phyloP scores from a whole-genome alignment of 371 early-diverging fungal genomes.

The Mortierella sp. region DNA sequence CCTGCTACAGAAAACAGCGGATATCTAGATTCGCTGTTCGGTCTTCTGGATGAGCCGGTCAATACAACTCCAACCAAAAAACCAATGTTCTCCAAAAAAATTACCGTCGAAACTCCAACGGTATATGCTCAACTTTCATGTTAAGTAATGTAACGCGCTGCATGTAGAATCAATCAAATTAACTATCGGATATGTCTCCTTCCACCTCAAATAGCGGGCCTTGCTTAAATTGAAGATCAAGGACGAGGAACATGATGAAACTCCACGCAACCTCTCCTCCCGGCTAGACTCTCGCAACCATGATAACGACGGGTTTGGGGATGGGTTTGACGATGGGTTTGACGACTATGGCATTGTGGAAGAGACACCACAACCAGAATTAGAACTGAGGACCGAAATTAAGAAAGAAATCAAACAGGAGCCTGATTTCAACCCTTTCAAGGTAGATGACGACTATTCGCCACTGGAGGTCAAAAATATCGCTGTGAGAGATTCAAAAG shows the following conservation, averaged over 20 bases:
- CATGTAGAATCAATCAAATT: not conserved
- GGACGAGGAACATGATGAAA: slow-evolving; percentile 38
- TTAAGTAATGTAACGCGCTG: no score
- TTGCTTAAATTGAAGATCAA: not conserved
- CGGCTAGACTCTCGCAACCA: slow-evolving; percentile 11
- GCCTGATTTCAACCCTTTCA: slow-evolving; percentile 33
- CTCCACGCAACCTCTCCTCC: slow-evolving; percentile 15
- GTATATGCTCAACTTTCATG: slow-evolving; percentile 5
- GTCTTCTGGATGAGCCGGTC: slow-evolving; percentile 10
- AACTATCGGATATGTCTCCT: not conserved
- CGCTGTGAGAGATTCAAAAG: slow-evolving; percentile 14
- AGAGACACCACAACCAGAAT: slow-evolving; percentile 20
- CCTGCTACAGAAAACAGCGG: slow-evolving; percentile 3
- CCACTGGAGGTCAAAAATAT: slow-evolving; percentile 13
- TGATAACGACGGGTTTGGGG: slow-evolving; percentile 22
- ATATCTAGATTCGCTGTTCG: slow-evolving; percentile 23
- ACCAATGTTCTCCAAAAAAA: slow-evolving; percentile 7
- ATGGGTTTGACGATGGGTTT: slow-evolving; percentile 21
- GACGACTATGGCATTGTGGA: slow-evolving; percentile 43
- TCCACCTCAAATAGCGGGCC: not conserved
- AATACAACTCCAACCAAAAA: slow-evolving; percentile 33
- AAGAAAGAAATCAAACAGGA: slow-evolving; percentile 23
- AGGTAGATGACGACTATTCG: slow-evolving; percentile 9
- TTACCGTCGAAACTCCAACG: slow-evolving; percentile 34
- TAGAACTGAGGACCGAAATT: slow-evolving; percentile 6